Conservation (phyloP, 805 yeast species). For the Saccharomycopsis fermentans region DNA sequence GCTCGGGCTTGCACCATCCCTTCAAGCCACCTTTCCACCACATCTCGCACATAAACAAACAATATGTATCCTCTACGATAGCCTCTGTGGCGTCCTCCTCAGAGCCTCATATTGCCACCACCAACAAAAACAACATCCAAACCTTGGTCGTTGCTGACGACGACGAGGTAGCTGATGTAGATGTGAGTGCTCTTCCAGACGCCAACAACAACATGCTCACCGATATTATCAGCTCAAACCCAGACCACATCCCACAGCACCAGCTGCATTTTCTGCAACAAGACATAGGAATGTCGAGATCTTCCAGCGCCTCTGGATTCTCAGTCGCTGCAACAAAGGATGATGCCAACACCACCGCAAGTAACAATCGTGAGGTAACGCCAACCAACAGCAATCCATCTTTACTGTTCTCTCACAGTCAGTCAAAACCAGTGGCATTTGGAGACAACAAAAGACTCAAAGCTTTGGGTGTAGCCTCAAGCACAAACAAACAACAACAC, state of each 20-base stretch:
- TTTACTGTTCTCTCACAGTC: not conserved
- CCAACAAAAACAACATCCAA: not conserved
- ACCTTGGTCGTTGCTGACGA: not conserved
- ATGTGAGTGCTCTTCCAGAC: not conserved
- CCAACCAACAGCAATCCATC: not conserved
- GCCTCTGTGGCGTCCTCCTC: conserved; percentile 17
- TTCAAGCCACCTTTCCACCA: not conserved
- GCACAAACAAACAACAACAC: not conserved
- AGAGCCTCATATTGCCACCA: not conserved
- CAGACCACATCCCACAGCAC: not conserved
- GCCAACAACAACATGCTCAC: not conserved
- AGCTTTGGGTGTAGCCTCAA: not conserved
- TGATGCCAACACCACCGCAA: conserved; percentile 3
- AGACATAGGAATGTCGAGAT: conserved; percentile 8
- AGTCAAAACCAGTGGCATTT: not conserved
- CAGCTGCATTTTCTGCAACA: not conserved
- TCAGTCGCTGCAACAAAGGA: conserved; percentile 14
- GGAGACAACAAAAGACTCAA: not conserved
- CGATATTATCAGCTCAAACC: conserved; percentile 1
- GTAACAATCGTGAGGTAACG: not conserved
- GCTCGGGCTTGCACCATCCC: not conserved
- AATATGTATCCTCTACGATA: conserved; percentile 15
- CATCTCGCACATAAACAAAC: not conserved
- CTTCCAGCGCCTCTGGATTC: conserved; percentile 12
- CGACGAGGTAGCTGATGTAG: not conserved